A percentile compares a stretch with the other conserved stretches of the same genome.
Conservation (phyloP, 768 basidiomycete genomes). For the Tylopilus intermedius region DNA sequence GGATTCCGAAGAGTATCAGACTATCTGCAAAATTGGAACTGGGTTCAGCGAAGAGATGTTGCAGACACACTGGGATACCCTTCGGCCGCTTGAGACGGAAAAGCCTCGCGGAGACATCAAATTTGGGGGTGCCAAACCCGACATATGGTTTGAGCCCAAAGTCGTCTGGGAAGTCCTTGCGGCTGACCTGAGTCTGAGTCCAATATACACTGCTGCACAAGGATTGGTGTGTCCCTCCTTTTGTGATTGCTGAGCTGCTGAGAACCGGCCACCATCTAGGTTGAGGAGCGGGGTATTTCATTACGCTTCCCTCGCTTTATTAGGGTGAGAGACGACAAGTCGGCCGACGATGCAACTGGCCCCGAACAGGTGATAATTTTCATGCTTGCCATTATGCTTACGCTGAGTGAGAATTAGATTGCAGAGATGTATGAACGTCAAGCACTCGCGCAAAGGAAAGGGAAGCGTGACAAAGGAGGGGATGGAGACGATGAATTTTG, state of each 20-base stretch:
- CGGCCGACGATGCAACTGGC: slow-evolving; percentile 85
- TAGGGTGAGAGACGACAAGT: slow-evolving; percentile 88
- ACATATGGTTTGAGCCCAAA: slow-evolving; percentile 97
- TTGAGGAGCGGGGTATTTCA: slow-evolving; percentile 88
- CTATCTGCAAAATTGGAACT: slow-evolving; percentile 98
- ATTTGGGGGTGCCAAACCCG: slow-evolving; percentile 89
- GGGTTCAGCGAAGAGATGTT: slow-evolving; percentile 94
- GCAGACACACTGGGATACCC: slow-evolving; percentile 70
- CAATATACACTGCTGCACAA: slow-evolving; percentile 91
- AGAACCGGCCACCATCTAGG: slow-evolving; percentile 37
- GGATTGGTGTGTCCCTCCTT: slow-evolving; percentile 58
- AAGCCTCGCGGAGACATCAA: slow-evolving; percentile 80
- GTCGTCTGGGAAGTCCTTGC: slow-evolving; percentile 98
- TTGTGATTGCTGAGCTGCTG: slow-evolving; percentile 1
- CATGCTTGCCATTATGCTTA: not conserved
- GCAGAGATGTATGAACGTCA: slow-evolving; percentile 94
- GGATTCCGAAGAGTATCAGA: slow-evolving; percentile 91
- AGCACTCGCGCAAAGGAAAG: slow-evolving; percentile 70
- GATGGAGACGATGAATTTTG: slow-evolving; percentile 75
- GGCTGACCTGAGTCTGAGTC: slow-evolving; percentile 94
- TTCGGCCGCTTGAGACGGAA: slow-evolving; percentile 71
- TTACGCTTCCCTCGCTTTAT: slow-evolving; percentile 95
- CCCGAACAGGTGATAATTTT: slow-evolving; percentile 72
- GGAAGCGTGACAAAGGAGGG: slow-evolving; percentile 61
- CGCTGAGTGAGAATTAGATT: slow-evolving; percentile 44